Percentiles rank a stretch among this genome's conserved stretches.
Evolutionary conservation across 2,329 filamentous ascomycete genomes (phyloP).

Genomic region (Cladosporium phlei): DNA sequence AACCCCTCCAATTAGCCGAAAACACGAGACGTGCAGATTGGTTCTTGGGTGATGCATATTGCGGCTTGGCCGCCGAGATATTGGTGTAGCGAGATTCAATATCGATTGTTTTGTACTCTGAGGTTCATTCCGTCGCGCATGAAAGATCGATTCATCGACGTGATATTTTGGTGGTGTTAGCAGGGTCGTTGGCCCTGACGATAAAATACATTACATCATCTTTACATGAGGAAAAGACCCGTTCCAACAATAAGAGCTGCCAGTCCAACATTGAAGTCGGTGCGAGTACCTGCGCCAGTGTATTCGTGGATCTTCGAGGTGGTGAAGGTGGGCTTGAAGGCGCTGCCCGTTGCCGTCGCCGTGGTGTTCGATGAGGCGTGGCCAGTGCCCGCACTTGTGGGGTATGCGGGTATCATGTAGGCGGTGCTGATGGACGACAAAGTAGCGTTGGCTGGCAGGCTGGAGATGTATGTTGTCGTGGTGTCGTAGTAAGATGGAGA

Average conservation of each 20-base stretch:
- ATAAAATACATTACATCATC: constrained; percentile 1
- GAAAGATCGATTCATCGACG: too few relatives aligned
- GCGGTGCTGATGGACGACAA: neutral
- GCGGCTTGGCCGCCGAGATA: constrained; percentile 1
- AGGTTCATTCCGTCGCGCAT: too few relatives aligned
- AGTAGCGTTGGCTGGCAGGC: constrained; percentile 1
- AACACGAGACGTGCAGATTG: too few relatives aligned
- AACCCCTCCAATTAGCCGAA: constrained; percentile 3
- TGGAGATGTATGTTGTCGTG: neutral
- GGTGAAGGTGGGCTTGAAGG: neutral
- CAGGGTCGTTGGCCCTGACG: too few relatives aligned
- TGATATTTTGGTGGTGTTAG: too few relatives aligned
- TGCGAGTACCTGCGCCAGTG: constrained; percentile 4
- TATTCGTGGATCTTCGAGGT: neutral
- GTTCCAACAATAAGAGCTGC: constrained; percentile 1
- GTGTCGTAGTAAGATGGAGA: neutral
- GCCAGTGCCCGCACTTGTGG: neutral
- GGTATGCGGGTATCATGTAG: neutral
- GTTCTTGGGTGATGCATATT: neutral
- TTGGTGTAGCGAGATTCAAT: neutral
- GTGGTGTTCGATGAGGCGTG: neutral
- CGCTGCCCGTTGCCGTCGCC: neutral
- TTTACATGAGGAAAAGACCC: constrained; percentile 6
- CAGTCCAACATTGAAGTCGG: constrained; percentile 5
- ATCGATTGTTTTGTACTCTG: too few relatives aligned